Base-by-base conservation (phyloP, 2,329 filamentous ascomycete species). In the Exserohilum rostratum region DNA sequence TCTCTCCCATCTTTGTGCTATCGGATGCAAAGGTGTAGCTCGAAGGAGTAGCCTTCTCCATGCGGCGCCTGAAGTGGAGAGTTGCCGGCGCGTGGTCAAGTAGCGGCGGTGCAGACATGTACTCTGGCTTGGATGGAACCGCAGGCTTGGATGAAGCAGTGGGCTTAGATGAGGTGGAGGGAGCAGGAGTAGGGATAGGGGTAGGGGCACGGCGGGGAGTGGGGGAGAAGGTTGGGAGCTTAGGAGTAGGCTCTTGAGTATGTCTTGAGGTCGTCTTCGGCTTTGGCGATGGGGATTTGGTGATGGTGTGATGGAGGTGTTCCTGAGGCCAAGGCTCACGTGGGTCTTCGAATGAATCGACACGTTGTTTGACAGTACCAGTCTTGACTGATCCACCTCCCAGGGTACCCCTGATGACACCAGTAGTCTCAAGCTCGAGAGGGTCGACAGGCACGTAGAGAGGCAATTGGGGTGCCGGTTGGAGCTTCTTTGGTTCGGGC, bases 1-100 rank as follows among this genome's bases (percentile, higher is more conserved):
- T 80, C 59, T 81, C 79, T 38, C 79, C 79, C 7, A 81, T 67
- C 64, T 80, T 79, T 3, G 79, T 81, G 62, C 77, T 78, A 17
- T 76, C 76, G 10, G 77, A 78, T 5, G 77, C 74, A 50, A 79
- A 75, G 1, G 78, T 79, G 50, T 78, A 78, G 33, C 68, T 71
- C 7, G 75, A 78, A 6, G 71, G 75, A 2, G 75, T 78, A 0
- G 58, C 48, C 44, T 74, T 74, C 37, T 77, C 72, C 7, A 69
- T 55, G 50, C 69, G 62, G 22, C 74, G 70, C 17, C 64, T 64
- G 10, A 65, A 37, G 47, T 45, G 45, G 40, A 51, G 30, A 12
- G 50, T 51, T 9, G 53, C 34, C 11, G 51, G 46, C 1, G 53
- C 40, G 33, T 50, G 46, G 37, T 48, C 50, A 22, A 54, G 47